Percentiles rank a stretch among this genome's conserved stretches.
phyloP scores from a whole-genome alignment of 177 flowering plant species.

The Tripterygium wilfordii region DNA sequence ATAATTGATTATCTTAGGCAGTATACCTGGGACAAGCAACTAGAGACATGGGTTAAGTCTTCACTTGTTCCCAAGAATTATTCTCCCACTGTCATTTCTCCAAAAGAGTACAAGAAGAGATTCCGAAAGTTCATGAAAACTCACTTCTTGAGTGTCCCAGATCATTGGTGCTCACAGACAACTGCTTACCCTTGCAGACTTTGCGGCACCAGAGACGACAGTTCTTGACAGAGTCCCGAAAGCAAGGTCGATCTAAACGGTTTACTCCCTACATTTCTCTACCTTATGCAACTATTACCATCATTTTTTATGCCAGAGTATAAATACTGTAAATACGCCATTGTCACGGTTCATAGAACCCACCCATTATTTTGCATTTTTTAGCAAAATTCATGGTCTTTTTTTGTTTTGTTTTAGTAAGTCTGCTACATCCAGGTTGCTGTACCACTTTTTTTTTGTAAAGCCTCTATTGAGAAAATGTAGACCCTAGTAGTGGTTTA shows the following conservation, averaged over 20 bases:
- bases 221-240: conserved; percentile 14
- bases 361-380: conserved; percentile 26
- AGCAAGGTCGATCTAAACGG: conserved; percentile 12
- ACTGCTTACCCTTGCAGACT: conserved; percentile 29
- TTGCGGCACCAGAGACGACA: conserved; percentile 19
- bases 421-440: conserved; percentile 5
- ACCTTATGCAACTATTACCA: no score
- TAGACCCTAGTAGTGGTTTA: no score
- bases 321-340: conserved; percentile 17
- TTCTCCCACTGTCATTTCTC: conserved; percentile 81
- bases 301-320: not conserved
- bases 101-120: conserved; percentile 82
- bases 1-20: conserved; percentile 92
- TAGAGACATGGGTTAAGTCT: conserved; percentile 89
- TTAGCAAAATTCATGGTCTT: conserved; percentile 30
- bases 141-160: conserved; percentile 71
- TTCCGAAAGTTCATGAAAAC: conserved; percentile 84
- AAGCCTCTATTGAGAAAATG: conserved; percentile 14
- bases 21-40: conserved; percentile 94
- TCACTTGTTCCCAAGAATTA: conserved; percentile 77
- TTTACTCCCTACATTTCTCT: conserved; percentile 1
- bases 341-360: conserved; percentile 3
- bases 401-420: conserved; percentile 5
- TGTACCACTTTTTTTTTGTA: not conserved
- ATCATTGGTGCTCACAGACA: conserved; percentile 46